A percentile compares a stretch with the other conserved stretches of the same genome.
Conservation (phyloP, 176 grass and related monocot species). For the Oryza punctata region DNA sequence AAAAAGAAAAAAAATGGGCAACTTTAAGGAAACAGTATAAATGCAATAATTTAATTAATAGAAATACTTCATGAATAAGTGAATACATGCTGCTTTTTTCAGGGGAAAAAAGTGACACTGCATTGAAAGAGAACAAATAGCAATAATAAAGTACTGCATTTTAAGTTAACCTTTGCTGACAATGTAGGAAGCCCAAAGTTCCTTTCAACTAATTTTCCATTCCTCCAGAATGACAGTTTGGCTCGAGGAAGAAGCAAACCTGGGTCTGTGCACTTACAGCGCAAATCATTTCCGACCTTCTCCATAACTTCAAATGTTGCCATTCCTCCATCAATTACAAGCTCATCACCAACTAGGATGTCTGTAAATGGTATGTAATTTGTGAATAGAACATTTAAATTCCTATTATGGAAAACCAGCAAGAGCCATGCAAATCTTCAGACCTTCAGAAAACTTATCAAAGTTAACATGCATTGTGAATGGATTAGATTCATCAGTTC, state of each 20-base stretch:
- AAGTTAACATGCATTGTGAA: constrained; percentile 62
- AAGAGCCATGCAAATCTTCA: constrained; percentile 8
- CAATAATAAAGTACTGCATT: constrained; percentile 15
- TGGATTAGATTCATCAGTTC: constrained; percentile 31
- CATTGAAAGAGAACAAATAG: not conserved
- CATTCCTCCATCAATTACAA: constrained; percentile 83
- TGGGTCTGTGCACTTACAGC: constrained; percentile 65
- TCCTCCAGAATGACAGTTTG: constrained; percentile 76
- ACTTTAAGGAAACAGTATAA: not conserved
- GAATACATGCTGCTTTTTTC: not conserved
- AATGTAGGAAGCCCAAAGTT: constrained; percentile 66
- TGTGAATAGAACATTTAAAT: constrained; percentile 7
- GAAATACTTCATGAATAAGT: not conserved
- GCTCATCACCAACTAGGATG: constrained; percentile 62
- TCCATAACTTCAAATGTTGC: constrained; percentile 65
- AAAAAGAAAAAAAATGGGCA: not conserved
- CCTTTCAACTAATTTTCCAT: constrained; percentile 59
- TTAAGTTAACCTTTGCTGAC: constrained; percentile 57
- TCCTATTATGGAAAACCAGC: constrained; percentile 13
- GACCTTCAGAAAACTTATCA: constrained; percentile 41
- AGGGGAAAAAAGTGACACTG: not conserved
- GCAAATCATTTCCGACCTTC: constrained; percentile 54
- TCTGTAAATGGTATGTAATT: constrained; percentile 41
- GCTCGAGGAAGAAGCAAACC: constrained; percentile 73
- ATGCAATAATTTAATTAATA: not conserved